Conservation (phyloP, 495 filamentous ascomycete genomes). For the Schizothecium vesticola region DNA sequence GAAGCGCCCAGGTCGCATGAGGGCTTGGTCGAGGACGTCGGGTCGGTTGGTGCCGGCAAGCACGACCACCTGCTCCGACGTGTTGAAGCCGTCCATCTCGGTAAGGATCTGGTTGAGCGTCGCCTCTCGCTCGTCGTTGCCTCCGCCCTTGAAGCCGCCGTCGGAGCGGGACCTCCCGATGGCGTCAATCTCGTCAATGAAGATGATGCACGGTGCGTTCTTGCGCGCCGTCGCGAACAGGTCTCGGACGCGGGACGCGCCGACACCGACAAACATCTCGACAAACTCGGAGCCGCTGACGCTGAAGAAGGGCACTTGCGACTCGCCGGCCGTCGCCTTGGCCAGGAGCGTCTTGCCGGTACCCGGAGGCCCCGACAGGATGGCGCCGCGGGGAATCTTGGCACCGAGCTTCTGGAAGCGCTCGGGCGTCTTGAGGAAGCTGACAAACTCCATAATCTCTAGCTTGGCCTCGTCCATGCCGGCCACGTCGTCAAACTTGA, state of each 20-base stretch:
- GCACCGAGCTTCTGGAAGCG: constrained; percentile 89
- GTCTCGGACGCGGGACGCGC: constrained; percentile 89
- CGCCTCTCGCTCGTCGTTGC: constrained; percentile 93
- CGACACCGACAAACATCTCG: constrained; percentile 99
- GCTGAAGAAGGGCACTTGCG: constrained; percentile 94
- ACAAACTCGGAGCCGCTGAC: constrained; percentile 98
- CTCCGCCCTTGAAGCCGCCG: constrained; percentile 64
- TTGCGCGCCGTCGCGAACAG: constrained; percentile 92
- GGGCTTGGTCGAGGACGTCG: constrained; percentile 88
- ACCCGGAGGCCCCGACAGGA: constrained; percentile 91
- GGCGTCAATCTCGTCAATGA: constrained; percentile 98
- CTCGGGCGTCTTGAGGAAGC: constrained; percentile 86
- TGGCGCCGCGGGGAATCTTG: constrained; percentile 95
- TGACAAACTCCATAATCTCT: constrained; percentile 99
- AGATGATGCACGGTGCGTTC: constrained; percentile 96
- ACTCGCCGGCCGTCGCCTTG: constrained; percentile 96
- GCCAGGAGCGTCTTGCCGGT: constrained; percentile 97
- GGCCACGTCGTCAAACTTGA: constrained; percentile 94
- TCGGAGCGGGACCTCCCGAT: constrained; percentile 86
- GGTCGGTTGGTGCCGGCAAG: constrained; percentile 93
- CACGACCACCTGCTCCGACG: constrained; percentile 94
- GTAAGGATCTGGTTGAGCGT: constrained; percentile 98
- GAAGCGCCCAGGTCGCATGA: constrained; percentile 95
- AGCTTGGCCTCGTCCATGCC: constrained; percentile 98
- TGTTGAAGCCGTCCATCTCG: constrained; percentile 99